These are phyloP conservation scores for Xylaria intraflava DNA, from an alignment of 495 filamentous ascomycete species.

Conservation along the genomic window DNA sequence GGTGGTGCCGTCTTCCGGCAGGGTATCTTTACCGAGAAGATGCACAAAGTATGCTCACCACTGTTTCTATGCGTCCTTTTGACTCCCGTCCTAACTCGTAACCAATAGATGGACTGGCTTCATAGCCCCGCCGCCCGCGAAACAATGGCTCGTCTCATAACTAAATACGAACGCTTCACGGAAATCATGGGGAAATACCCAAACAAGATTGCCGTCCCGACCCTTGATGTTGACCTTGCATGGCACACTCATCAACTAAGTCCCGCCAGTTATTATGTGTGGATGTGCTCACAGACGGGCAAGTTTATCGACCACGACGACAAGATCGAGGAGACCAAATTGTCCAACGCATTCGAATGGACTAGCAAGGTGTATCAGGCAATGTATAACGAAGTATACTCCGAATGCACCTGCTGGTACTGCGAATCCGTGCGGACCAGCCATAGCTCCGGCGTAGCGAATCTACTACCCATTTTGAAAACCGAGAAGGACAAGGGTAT, in stretches of 20 bases:
- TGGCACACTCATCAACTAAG: conserved; percentile 71
- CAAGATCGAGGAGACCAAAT: conserved; percentile 60
- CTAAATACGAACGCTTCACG: conserved; percentile 67
- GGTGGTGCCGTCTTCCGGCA: conserved; percentile 75
- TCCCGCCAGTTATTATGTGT: conserved; percentile 57
- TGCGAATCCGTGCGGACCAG: conserved; percentile 69
- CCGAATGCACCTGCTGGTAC: conserved; percentile 85
- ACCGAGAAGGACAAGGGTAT: conserved; percentile 36
- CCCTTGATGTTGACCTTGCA: conserved; percentile 79
- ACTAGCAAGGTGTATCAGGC: conserved; percentile 65
- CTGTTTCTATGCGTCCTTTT: neutral
- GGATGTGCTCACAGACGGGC: conserved; percentile 30
- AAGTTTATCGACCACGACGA: conserved; percentile 81
- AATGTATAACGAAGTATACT: conserved; percentile 59
- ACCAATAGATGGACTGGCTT: conserved; percentile 58
- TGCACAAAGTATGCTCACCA: conserved; percentile 45
- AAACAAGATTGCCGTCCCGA: conserved; percentile 60
- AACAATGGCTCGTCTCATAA: conserved; percentile 61
- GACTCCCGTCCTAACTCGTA: neutral
- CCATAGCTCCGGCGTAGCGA: conserved; percentile 44
- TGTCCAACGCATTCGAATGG: conserved; percentile 64
- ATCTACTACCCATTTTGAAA: conserved; percentile 35
- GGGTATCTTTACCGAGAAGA: conserved; percentile 73
- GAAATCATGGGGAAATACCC: conserved; percentile 54
- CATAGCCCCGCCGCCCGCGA: conserved; percentile 55